These are phyloP conservation scores for Aspergillus mulundensis DNA, from an alignment of 495 filamentous ascomycete species.

Conservation along the genomic window DNA sequence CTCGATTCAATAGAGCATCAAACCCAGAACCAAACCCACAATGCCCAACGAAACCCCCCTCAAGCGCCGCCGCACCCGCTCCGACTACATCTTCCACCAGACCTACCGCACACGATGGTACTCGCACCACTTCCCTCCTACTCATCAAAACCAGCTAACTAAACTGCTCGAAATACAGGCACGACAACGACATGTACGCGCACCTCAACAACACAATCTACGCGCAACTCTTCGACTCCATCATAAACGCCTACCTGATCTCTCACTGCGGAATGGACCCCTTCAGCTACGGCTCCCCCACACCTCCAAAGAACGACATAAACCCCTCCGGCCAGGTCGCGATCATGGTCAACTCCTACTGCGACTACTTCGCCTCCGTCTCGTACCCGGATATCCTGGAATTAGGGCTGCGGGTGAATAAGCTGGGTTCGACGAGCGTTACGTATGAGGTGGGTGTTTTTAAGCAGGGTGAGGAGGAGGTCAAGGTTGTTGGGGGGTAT, in stretches of 20 bases:
- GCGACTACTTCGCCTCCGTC: slow-evolving; percentile 81
- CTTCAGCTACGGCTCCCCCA: slow-evolving; percentile 31
- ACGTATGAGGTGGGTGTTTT: slow-evolving; percentile 91
- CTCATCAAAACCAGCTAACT: not conserved
- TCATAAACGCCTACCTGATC: slow-evolving; percentile 88
- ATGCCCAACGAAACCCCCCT: slow-evolving; percentile 43
- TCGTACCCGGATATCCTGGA: slow-evolving; percentile 79
- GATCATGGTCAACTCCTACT: slow-evolving; percentile 78
- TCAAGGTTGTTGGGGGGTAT: slow-evolving; percentile 82
- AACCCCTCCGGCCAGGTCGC: slow-evolving; percentile 52
- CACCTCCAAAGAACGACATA: not conserved
- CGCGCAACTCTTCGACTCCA: slow-evolving; percentile 76
- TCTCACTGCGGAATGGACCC: slow-evolving; percentile 73
- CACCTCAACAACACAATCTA: slow-evolving; percentile 86
- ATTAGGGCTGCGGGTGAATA: slow-evolving; percentile 75
- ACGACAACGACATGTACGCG: slow-evolving; percentile 94
- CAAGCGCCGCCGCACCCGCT: slow-evolving; percentile 57
- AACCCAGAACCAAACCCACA: not conserved
- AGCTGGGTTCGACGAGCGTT: slow-evolving; percentile 82
- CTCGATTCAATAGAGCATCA: too few relatives aligned
- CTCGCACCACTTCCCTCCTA: slow-evolving; percentile 13
- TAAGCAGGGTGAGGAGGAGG: slow-evolving; percentile 64
- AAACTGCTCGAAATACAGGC: slow-evolving; percentile 48
- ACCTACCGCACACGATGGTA: slow-evolving; percentile 90
- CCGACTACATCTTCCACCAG: slow-evolving; percentile 74